These are phyloP conservation scores for Allium fistulosum DNA, from an alignment of 106 monocot species.

Conservation along the genomic window DNA sequence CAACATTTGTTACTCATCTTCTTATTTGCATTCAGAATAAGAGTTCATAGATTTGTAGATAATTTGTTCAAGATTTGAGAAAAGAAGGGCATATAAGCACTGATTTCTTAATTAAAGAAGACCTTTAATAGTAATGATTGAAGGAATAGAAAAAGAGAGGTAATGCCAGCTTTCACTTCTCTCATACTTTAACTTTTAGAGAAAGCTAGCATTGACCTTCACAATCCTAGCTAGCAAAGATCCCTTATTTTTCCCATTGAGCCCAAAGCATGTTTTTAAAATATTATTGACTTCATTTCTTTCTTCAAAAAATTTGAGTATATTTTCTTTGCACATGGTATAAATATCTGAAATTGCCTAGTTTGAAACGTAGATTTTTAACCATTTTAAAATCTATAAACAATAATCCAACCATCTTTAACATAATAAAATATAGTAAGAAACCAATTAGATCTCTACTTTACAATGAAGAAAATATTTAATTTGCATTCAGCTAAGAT, in stretches of 20 bases:
- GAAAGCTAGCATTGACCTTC: conserved; percentile 25
- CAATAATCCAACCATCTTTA: too few species aligned
- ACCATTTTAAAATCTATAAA: too few species aligned
- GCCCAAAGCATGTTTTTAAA: too few species aligned
- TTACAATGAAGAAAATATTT: too few species aligned
- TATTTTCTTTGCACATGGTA: too few species aligned
- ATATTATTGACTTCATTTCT: too few species aligned
- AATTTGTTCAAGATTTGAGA: neutral
- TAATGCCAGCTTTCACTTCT: conserved; percentile 24
- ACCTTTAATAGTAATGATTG: neutral
- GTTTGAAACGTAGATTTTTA: too few species aligned
- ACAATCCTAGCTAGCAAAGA: conserved; percentile 46
- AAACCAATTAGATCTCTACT: too few species aligned
- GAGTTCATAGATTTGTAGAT: neutral
- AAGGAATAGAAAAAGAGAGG: neutral
- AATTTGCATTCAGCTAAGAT: too few species aligned
- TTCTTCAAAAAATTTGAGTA: neutral
- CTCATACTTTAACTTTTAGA: conserved; percentile 20
- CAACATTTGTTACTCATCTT: neutral
- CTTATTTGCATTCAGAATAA: neutral
- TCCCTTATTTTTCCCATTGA: neutral
- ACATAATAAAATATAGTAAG: too few species aligned
- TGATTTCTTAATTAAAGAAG: neutral
- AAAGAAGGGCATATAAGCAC: neutral
- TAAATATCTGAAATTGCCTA: too few species aligned